Base-by-base conservation (phyloP, 345 rosid species). In the Salix koriyanagi region DNA sequence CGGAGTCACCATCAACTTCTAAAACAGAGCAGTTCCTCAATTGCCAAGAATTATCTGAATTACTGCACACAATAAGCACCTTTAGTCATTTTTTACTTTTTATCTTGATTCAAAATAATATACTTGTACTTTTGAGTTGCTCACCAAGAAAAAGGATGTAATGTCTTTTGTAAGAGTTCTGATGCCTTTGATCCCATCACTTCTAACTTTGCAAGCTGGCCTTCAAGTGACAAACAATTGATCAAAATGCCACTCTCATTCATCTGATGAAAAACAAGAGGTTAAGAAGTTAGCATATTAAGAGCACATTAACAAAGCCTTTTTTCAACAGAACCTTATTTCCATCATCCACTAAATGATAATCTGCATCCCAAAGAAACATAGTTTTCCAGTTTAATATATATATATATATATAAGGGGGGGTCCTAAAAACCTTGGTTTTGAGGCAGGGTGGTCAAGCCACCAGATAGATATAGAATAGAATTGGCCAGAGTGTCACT, bases 161-260 rank as follows among this genome's bases (percentile, higher is more conserved):
- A 74, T 65, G 79, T 83, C 85, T 88, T 88, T 64, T 87, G 87
- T 80, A 95, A 92, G 83, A 93, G 90, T 77, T 85, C 81, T 82
- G 83, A 86, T 80, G 91, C 92, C 79, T 85, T 87, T 77, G 90
- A 72, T 71, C 97, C 99, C 83, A 87, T 80, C 60, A 95, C 78
- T 79, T 93, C 96, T 70, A 95, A 76, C 82, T 86, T 91, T 77
- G 92, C 92, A 85, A 91, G 89, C 48, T 84, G 89, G 68, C 97
- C 97, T 77, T 93, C 99, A 5, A 88, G 90, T 56, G 93, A 95
- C 73, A 85, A 77, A 82, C 92, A 89, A 72, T 79, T 85, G 60
- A 91, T 78, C 65, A 72, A 75, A 37, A 74, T 74, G 75, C 90
- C 84, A 65, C 73, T 83, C 77, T 84, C 91, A 76, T 76, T 77